A percentile compares a stretch with the other conserved stretches of the same genome.
phyloP scores from a whole-genome alignment of 2,329 filamentous ascomycete genomes.

The Cordyceps javanica region DNA sequence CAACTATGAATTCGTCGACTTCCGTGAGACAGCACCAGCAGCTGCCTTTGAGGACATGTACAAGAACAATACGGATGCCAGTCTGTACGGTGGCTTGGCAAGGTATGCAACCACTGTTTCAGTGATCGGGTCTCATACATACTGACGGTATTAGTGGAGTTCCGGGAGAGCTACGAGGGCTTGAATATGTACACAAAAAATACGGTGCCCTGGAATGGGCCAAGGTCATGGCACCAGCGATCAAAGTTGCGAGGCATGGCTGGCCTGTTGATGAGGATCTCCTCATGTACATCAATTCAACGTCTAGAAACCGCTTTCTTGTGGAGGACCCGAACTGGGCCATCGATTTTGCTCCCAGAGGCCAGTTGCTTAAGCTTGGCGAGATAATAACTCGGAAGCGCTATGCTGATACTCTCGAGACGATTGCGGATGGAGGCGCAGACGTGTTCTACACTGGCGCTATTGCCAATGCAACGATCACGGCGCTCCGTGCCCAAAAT shows the following conservation, averaged over 20 bases:
- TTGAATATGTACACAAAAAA: constrained; percentile 65
- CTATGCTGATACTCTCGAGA: constrained; percentile 67
- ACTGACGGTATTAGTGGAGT: constrained; percentile 41
- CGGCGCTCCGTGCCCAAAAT: constrained; percentile 53
- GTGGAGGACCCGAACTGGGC: constrained; percentile 69
- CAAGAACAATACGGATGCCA: constrained; percentile 57
- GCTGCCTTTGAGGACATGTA: constrained; percentile 80
- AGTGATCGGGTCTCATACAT: neutral
- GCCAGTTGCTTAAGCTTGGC: constrained; percentile 57
- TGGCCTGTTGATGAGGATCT: constrained; percentile 69
- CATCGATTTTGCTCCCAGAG: constrained; percentile 76
- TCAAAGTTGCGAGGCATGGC: constrained; percentile 65
- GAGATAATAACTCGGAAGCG: constrained; percentile 70
- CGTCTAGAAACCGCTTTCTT: constrained; percentile 53
- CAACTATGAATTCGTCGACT: constrained; percentile 74
- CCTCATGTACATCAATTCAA: constrained; percentile 59
- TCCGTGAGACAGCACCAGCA: constrained; percentile 76
- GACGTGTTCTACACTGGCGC: constrained; percentile 65
- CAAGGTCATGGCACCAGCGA: constrained; percentile 61
- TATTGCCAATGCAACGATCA: constrained; percentile 64
- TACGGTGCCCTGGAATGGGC: constrained; percentile 62
- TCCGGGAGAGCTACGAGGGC: constrained; percentile 64
- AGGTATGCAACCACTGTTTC: constrained; percentile 43
- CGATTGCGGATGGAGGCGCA: constrained; percentile 58
- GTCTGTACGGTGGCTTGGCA: constrained; percentile 64